phyloP scores from a whole-genome alignment of 345 rosid genomes.

The Sonneratia caseolaris region DNA sequence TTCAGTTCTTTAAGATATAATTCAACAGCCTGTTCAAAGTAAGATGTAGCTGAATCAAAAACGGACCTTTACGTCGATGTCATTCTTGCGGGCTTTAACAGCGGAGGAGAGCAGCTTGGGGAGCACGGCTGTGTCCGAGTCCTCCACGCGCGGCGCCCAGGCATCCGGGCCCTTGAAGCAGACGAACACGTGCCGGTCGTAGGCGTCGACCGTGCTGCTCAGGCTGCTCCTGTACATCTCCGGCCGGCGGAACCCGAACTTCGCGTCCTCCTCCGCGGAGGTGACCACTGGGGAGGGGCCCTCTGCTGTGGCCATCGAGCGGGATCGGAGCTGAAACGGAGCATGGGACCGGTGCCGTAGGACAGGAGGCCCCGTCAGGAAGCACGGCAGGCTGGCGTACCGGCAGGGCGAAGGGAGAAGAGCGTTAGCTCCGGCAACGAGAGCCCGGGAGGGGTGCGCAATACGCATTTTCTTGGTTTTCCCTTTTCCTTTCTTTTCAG shows the following conservation, averaged over 20 bases:
- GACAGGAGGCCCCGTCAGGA: neutral
- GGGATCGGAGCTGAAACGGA: constrained; percentile 6
- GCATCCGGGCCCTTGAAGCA: constrained; percentile 46
- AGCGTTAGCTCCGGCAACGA: constrained; percentile 1
- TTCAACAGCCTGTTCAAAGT: neutral
- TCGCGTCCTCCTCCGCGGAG: constrained; percentile 44
- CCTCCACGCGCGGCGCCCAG: constrained; percentile 67
- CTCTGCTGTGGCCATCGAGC: constrained; percentile 41
- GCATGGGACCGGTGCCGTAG: constrained; percentile 6
- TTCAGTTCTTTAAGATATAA: neutral
- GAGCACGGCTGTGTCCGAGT: constrained; percentile 41
- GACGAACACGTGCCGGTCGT: constrained; percentile 78
- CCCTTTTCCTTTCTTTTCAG: too few relatives aligned
- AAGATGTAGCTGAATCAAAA: neutral
- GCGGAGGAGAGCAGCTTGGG: constrained; percentile 58
- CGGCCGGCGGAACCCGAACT: constrained; percentile 62
- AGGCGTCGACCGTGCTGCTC: constrained; percentile 50
- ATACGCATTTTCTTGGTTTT: constrained; percentile 12
- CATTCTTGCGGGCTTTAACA: constrained; percentile 54
- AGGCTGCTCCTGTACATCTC: constrained; percentile 73
- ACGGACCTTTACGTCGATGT: constrained; percentile 48
- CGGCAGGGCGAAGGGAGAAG: neutral
- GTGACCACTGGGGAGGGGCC: constrained; percentile 13
- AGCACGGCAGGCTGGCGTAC: neutral
- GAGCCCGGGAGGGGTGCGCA: constrained; percentile 16